These are phyloP conservation scores for Verticillium isaacii DNA, from an alignment of 2,329 filamentous ascomycete genomes.

Conservation along the genomic window DNA sequence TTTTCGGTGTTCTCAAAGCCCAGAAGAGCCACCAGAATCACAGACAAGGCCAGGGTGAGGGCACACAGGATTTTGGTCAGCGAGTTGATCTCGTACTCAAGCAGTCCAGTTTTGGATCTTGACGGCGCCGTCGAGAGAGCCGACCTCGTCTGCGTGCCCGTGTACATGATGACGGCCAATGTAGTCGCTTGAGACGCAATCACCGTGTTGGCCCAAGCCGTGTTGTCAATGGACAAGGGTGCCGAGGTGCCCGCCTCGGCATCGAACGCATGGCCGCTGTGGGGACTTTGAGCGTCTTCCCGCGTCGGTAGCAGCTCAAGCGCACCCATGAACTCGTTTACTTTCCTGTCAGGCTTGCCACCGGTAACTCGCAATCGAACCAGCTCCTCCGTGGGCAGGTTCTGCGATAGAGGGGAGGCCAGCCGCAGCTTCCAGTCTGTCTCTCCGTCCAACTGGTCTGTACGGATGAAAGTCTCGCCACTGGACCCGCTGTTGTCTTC, in stretches of 20 bases:
- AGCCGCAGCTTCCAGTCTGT: slow-evolving; percentile 97
- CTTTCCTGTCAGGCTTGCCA: slow-evolving; percentile 85
- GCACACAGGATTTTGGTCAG: slow-evolving; percentile 93
- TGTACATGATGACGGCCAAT: slow-evolving; percentile 88
- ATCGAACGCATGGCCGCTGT: slow-evolving; percentile 17
- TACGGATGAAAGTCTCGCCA: slow-evolving; percentile 94
- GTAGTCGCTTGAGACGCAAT: slow-evolving; percentile 89
- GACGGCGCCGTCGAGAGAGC: slow-evolving; percentile 89
- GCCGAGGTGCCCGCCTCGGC: slow-evolving; percentile 49
- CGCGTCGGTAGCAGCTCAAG: slow-evolving; percentile 65
- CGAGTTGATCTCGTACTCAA: slow-evolving; percentile 96
- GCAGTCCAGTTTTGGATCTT: slow-evolving; percentile 85
- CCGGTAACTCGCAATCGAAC: slow-evolving; percentile 67
- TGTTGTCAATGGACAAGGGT: slow-evolving; percentile 89
- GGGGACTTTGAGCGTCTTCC: slow-evolving; percentile 40
- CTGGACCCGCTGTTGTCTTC: slow-evolving; percentile 40
- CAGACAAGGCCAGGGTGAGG: slow-evolving; percentile 78
- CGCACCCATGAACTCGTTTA: slow-evolving; percentile 93
- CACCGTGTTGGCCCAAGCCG: slow-evolving; percentile 97
- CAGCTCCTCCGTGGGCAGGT: slow-evolving; percentile 68
- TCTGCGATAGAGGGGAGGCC: slow-evolving; percentile 80
- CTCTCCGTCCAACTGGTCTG: slow-evolving; percentile 94
- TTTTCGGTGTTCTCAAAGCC: slow-evolving; percentile 66
- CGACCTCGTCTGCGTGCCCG: slow-evolving; percentile 87
- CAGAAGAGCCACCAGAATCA: slow-evolving; percentile 83